Conservation (phyloP, 306 rosid genomes). For the Castanopsis chinensis region DNA sequence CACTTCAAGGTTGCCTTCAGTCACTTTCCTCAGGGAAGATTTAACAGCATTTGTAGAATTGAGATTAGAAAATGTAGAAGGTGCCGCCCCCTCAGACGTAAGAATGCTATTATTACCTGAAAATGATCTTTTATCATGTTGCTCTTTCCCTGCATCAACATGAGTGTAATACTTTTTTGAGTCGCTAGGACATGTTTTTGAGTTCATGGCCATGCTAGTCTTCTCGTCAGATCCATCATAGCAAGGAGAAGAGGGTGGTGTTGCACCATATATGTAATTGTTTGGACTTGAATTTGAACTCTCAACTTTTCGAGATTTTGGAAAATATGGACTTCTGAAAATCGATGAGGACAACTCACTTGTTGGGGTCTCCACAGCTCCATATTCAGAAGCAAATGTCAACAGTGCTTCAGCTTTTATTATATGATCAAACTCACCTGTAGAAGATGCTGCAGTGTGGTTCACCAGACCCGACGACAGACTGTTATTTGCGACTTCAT, state of each 20-base stretch:
- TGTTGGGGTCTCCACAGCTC: constrained; percentile 86
- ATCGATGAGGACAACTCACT: constrained; percentile 73
- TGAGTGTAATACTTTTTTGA: constrained; percentile 66
- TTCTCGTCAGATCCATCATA: constrained; percentile 71
- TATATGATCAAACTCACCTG: constrained; percentile 83
- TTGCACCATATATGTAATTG: constrained; percentile 78
- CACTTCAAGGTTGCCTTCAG: constrained; percentile 57
- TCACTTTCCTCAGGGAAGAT: constrained; percentile 51
- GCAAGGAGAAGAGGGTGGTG: constrained; percentile 79
- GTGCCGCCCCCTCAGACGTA: constrained; percentile 49
- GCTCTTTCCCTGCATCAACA: constrained; percentile 64
- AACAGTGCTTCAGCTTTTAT: constrained; percentile 92
- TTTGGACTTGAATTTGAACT: constrained; percentile 69
- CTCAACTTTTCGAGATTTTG: constrained; percentile 63
- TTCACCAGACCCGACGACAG: constrained; percentile 43
- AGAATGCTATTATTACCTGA: constrained; percentile 34
- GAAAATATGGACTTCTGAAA: constrained; percentile 84
- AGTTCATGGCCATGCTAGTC: constrained; percentile 43
- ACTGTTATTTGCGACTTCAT: constrained; percentile 48
- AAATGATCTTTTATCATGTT: constrained; percentile 45
- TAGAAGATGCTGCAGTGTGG: constrained; percentile 52
- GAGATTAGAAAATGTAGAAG: constrained; percentile 48
- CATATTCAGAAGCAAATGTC: constrained; percentile 95
- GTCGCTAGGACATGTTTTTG: constrained; percentile 45
- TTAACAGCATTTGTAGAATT: constrained; percentile 57